Conservation (phyloP, 768 basidiomycete species). For the Phylloporus sp. region DNA sequence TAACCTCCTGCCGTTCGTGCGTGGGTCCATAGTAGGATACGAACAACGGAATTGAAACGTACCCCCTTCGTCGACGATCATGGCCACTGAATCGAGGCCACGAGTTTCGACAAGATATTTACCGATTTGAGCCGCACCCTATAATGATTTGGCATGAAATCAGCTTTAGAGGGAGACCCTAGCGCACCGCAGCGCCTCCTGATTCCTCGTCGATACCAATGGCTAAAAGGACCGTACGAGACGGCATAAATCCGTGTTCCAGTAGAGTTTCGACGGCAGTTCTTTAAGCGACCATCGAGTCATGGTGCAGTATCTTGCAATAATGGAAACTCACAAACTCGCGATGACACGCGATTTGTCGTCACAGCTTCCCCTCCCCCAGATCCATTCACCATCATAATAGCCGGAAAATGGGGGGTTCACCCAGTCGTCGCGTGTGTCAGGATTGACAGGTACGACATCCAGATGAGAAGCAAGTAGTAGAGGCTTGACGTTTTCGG, state of each 20-base stretch:
- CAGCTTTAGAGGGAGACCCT: too few relatives aligned
- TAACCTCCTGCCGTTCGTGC: slow-evolving; percentile 24
- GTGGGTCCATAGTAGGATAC: background rate
- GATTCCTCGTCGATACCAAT: slow-evolving; percentile 46
- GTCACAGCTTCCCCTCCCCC: slow-evolving; percentile 45
- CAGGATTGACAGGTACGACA: slow-evolving; percentile 47
- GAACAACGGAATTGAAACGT: background rate
- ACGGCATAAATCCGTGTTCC: slow-evolving; percentile 27
- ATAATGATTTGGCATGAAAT: background rate
- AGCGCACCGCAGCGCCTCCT: slow-evolving; percentile 34
- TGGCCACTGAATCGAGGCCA: slow-evolving; percentile 45
- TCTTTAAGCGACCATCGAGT: slow-evolving; percentile 9
- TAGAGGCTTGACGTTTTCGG: slow-evolving; percentile 49
- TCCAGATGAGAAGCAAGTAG: slow-evolving; percentile 48
- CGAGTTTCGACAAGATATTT: slow-evolving; percentile 38
- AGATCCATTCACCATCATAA: slow-evolving; percentile 41
- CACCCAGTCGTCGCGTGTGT: slow-evolving; percentile 42
- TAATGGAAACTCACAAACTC: slow-evolving; percentile 27
- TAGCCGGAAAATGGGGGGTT: slow-evolving; percentile 48
- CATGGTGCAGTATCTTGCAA: too few relatives aligned
- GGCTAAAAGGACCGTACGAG: slow-evolving; percentile 30
- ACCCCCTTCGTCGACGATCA: slow-evolving; percentile 61
- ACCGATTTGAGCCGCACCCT: slow-evolving; percentile 43
- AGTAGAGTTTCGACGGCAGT: slow-evolving; percentile 25
- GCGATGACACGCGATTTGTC: slow-evolving; percentile 38